Evolutionary conservation across 225 moss, liverwort and hornwort genomes (phyloP), one percentile per base, ranked within the genome.

Genomic region (Physcomitrellopsis africana): DNA sequence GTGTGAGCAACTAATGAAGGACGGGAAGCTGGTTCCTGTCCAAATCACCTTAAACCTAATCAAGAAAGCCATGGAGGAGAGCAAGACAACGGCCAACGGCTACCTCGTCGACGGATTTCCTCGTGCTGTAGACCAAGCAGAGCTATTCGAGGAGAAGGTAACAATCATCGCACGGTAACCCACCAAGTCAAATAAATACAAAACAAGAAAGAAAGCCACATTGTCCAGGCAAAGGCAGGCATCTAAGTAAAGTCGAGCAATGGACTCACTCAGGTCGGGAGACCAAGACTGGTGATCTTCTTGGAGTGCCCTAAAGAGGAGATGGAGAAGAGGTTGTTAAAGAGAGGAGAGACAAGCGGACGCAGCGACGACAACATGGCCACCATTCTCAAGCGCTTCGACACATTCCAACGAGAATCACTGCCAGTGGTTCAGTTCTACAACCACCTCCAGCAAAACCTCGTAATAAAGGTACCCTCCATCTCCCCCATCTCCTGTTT

Each of bases 91-190:
- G 42, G 83, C 86, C 14, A 86, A 72, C 48, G 87, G 87, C 0
- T 94, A 83, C 57, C 88, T 97, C 55, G 85, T 97, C 32, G 96
- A 97, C 18, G 96, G 96, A 9, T 97, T 89, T 61, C 96, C 96
- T 0, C 89, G 96, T 51, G 90, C 92, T 13, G 60, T 97, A 14
- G 92, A 92, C 26, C 96, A 97, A 76, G 96, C 94, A 66, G 79
- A 92, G 64, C 73, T 92, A 23, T 97, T 91, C 61, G 94, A 92
- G 72, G 45, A 58, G 59, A 81, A 92, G 91, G 94, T 96, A 66
- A 63, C 63, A 1, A 19, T 53, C 10, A 16, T 54, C 32, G 12
- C 1, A 9, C 19, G 27, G 24, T 3, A 19, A 10, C 9, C 1
- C 42, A 3, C 10, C 2, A 18, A 6, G 4, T 18, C 17, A 57